A percentile compares a stretch with the other conserved stretches of the same genome.
These are phyloP conservation scores for Dicorynia guianensis DNA, from an alignment of 306 rosid species.

Conservation along the genomic window DNA sequence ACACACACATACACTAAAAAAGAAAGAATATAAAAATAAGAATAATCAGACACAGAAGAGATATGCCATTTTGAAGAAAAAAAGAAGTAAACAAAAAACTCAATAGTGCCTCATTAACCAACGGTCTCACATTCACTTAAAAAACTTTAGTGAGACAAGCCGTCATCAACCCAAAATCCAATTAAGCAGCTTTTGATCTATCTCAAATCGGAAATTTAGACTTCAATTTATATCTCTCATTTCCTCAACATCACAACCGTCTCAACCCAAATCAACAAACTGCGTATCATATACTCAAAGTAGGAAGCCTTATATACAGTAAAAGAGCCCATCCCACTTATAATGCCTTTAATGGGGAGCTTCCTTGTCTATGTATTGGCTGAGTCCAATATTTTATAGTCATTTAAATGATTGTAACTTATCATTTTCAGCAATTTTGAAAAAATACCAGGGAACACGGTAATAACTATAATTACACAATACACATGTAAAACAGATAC, in stretches of 20 bases:
- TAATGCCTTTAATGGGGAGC: slow-evolving; percentile 2
- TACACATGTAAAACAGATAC: neutral
- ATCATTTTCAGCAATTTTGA: neutral
- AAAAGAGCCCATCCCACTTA: slow-evolving; percentile 16
- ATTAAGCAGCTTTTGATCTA: neutral
- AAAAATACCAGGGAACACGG: neutral
- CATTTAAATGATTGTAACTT: neutral
- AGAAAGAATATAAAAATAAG: neutral
- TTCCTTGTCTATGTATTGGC: slow-evolving; percentile 17
- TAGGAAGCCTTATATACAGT: neutral
- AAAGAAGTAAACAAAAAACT: slow-evolving; percentile 1
- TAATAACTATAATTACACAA: neutral
- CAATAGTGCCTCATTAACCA: neutral
- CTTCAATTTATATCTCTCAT: neutral
- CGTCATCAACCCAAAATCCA: slow-evolving; percentile 13
- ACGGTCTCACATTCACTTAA: too few relatives aligned
- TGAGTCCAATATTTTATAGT: neutral
- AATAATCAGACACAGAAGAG: neutral
- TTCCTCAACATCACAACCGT: slow-evolving; percentile 2
- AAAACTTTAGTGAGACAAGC: neutral
- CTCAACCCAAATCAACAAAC: slow-evolving; percentile 21
- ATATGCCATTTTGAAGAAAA: neutral
- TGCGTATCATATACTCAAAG: slow-evolving; percentile 22
- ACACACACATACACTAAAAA: neutral
- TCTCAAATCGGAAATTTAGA: slow-evolving; percentile 21